These are phyloP conservation scores for Pseudoneurospora amorphoporcata DNA, from an alignment of 495 filamentous ascomycete genomes.

Conservation along the genomic window DNA sequence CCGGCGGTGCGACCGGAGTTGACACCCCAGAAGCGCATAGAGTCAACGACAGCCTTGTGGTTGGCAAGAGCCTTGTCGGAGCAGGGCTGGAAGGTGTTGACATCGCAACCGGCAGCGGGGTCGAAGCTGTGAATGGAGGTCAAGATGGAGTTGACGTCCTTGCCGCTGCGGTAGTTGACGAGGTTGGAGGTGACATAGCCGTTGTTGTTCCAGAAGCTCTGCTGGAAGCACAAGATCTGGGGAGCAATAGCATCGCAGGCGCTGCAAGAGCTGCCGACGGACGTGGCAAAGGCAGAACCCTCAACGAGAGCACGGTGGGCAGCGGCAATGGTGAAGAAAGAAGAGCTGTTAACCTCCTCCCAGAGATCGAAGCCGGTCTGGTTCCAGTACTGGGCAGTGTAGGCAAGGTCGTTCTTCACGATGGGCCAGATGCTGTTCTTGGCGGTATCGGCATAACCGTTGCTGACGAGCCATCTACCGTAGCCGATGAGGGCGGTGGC, in stretches of 20 bases:
- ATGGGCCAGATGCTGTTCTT: conserved; percentile 46
- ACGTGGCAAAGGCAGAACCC: conserved; percentile 47
- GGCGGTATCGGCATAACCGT: conserved; percentile 35
- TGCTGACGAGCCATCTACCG: conserved; percentile 36
- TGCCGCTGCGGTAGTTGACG: conserved; percentile 40
- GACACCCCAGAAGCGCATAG: conserved; percentile 53
- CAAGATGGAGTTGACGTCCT: conserved; percentile 54
- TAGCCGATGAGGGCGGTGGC: conserved; percentile 47
- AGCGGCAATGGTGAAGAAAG: conserved; percentile 44
- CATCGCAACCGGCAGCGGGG: conserved; percentile 45
- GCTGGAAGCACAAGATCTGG: conserved; percentile 49
- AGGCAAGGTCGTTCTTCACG: conserved; percentile 57
- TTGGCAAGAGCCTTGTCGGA: conserved; percentile 52
- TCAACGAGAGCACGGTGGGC: conserved; percentile 49
- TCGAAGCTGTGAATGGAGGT: conserved; percentile 57
- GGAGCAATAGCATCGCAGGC: conserved; percentile 46
- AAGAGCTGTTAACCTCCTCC: conserved; percentile 56
- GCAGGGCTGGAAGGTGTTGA: conserved; percentile 53
- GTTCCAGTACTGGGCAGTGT: conserved; percentile 64
- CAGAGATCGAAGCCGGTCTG: conserved; percentile 60
- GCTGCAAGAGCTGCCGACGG: conserved; percentile 31
- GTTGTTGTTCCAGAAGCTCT: conserved; percentile 50
- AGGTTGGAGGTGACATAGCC: conserved; percentile 50
- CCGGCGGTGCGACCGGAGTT: conserved; percentile 41
- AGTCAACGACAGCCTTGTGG: conserved; percentile 53